A percentile compares a stretch with the other conserved stretches of the same genome.
Conservation (phyloP, 805 yeast species). For the Hanseniaspora clermontiae region DNA sequence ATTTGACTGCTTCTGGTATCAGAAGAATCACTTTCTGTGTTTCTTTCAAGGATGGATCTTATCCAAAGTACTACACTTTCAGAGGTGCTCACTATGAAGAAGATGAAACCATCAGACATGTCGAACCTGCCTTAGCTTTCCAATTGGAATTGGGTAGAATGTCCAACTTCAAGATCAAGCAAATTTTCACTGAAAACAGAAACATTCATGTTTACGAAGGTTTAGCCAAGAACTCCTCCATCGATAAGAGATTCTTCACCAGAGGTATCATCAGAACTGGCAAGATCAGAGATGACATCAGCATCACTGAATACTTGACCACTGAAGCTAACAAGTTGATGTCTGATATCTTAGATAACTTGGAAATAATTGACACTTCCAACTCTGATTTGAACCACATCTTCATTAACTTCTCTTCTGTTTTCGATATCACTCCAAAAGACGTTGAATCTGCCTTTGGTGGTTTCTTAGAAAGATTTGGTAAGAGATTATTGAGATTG, state of each 20-base stretch:
- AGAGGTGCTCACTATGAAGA: constrained; percentile 76
- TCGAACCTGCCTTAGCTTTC: constrained; percentile 96
- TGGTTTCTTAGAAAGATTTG: constrained; percentile 93
- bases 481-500: constrained; percentile 90
- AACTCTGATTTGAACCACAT: constrained; percentile 95
- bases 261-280: constrained; percentile 97
- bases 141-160: constrained; percentile 90
- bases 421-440: constrained; percentile 83
- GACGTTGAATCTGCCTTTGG: constrained; percentile 97
- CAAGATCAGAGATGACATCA: constrained; percentile 79
- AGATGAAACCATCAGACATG: constrained; percentile 89
- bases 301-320: constrained; percentile 84
- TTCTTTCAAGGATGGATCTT: constrained; percentile 70
- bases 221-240: constrained; percentile 79
- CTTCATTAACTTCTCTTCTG: constrained; percentile 92
- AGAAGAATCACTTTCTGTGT: constrained; percentile 90
- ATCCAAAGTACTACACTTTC: constrained; percentile 93
- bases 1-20: constrained; percentile 54
- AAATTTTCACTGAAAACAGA: constrained; percentile 90
- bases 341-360: constrained; percentile 88
- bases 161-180: constrained; percentile 88
- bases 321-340: constrained; percentile 93
- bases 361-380: constrained; percentile 86
- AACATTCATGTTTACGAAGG: constrained; percentile 97
- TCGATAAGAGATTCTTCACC: constrained; percentile 91